Evolutionary conservation across 2,329 filamentous ascomycete species (phyloP).

Genomic region (Monosporascus sp.): DNA sequence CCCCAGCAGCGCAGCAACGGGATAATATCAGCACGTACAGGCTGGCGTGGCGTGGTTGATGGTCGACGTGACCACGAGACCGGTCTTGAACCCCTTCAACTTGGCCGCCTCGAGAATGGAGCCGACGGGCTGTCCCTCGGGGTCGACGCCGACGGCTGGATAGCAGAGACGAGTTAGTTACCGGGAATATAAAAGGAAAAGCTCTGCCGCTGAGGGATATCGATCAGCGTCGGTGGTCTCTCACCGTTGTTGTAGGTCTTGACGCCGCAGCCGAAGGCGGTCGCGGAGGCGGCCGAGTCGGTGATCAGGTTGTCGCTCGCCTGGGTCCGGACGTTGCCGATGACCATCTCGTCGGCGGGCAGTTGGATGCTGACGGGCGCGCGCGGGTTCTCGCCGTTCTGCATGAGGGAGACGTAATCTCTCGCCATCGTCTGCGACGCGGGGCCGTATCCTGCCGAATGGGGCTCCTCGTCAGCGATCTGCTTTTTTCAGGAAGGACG

Average conservation of each 20-base stretch:
- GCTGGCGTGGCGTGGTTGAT: slow-evolving; percentile 32
- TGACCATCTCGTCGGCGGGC: slow-evolving; percentile 17
- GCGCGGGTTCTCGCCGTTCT: slow-evolving; percentile 14
- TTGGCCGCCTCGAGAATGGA: slow-evolving; percentile 36
- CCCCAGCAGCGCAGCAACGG: too few relatives aligned
- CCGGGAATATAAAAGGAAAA: neutral
- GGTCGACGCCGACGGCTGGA: slow-evolving; percentile 26
- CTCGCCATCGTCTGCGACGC: slow-evolving; percentile 26
- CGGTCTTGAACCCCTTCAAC: slow-evolving; percentile 33
- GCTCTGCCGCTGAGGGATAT: neutral
- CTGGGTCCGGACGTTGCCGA: slow-evolving; percentile 25
- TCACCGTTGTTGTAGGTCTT: slow-evolving; percentile 32
- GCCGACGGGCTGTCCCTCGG: slow-evolving; percentile 28
- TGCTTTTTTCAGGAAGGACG: too few relatives aligned
- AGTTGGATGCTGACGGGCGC: slow-evolving; percentile 13
- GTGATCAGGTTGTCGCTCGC: slow-evolving; percentile 32
- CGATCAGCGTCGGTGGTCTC: neutral
- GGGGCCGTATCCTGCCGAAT: slow-evolving; percentile 15
- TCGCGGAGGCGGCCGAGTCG: slow-evolving; percentile 35
- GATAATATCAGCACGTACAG: slow-evolving; percentile 8
- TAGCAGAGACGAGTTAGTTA: neutral
- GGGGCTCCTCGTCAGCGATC: too few relatives aligned
- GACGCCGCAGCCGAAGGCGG: slow-evolving; percentile 33
- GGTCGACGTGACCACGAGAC: slow-evolving; percentile 35
- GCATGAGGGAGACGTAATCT: slow-evolving; percentile 17